Conservation (phyloP, 164 flowering plant genomes). For the Aristolochia californica region DNA sequence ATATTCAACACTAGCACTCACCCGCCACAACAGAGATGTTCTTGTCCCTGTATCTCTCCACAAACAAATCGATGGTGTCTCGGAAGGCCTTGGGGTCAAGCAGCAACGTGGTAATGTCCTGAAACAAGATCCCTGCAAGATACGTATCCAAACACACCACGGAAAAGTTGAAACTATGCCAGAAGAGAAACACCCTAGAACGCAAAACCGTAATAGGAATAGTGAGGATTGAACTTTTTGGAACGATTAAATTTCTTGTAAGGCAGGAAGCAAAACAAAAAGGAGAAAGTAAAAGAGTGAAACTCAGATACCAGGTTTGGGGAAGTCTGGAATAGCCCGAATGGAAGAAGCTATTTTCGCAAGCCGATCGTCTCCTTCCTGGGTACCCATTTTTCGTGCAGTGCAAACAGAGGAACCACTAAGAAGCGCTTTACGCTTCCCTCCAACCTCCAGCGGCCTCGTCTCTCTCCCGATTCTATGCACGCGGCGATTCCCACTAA, state of each 20-base stretch:
- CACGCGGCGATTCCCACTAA: not conserved
- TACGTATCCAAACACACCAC: not conserved
- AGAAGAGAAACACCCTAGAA: not conserved
- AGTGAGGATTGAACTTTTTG: too few relatives aligned
- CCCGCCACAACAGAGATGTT: slow-evolving; percentile 88
- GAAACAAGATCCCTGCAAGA: slow-evolving; percentile 80
- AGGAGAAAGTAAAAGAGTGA: not conserved
- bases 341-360: slow-evolving; percentile 46
- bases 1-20: slow-evolving; percentile 7
- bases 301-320: slow-evolving; percentile 54
- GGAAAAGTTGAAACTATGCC: not conserved
- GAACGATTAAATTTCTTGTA: too few relatives aligned
- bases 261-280: not conserved
- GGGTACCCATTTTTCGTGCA: slow-evolving; percentile 28
- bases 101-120: slow-evolving; percentile 90
- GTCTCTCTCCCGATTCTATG: not conserved
- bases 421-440: too few relatives aligned
- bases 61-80: slow-evolving; percentile 91
- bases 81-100: slow-evolving; percentile 73
- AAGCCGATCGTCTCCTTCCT: slow-evolving; percentile 36
- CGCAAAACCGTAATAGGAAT: not conserved
- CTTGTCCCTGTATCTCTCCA: slow-evolving; percentile 71
- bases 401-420: too few relatives aligned
- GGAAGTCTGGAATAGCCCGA: slow-evolving; percentile 81
- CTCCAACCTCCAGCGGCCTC: not conserved